phyloP scores from a whole-genome alignment of 768 basidiomycete genomes.

The Naganishia onofrii region DNA sequence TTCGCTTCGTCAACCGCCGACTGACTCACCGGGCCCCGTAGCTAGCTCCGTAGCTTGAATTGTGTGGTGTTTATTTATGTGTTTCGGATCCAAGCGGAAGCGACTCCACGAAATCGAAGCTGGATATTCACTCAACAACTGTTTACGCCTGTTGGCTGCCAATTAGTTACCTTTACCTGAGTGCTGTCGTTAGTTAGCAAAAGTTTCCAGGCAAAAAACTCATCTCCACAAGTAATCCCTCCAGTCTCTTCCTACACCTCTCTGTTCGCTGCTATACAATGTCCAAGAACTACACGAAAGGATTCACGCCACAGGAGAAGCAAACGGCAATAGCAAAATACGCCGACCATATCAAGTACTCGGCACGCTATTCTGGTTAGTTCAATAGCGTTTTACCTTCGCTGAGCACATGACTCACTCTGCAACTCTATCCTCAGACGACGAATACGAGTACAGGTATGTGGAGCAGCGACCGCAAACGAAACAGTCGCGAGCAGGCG shows the following conservation, averaged over 20 bases:
- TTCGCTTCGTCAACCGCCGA: neutral
- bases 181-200: neutral
- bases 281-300: conserved; percentile 26
- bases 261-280: conserved; percentile 3
- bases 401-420: neutral
- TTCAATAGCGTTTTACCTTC: neutral
- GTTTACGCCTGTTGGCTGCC: neutral
- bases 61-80: neutral
- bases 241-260: neutral
- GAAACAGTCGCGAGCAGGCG: neutral
- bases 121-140: conserved; percentile 6
- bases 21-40: conserved; percentile 9
- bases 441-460: conserved; percentile 33
- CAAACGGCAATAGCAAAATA: conserved; percentile 33
- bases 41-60: too few species aligned
- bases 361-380: conserved; percentile 33
- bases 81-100: conserved; percentile 21
- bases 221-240: neutral
- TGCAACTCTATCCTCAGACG: conserved; percentile 7
- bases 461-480: neutral
- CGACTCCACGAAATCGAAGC: neutral
- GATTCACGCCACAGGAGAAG: conserved; percentile 25
- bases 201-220: neutral
- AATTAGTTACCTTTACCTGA: neutral
- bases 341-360: conserved; percentile 30